A percentile compares a stretch with the other conserved stretches of the same genome.
Evolutionary conservation across 2,329 filamentous ascomycete genomes (phyloP).

Genomic region (Elsinoe arachidis): DNA sequence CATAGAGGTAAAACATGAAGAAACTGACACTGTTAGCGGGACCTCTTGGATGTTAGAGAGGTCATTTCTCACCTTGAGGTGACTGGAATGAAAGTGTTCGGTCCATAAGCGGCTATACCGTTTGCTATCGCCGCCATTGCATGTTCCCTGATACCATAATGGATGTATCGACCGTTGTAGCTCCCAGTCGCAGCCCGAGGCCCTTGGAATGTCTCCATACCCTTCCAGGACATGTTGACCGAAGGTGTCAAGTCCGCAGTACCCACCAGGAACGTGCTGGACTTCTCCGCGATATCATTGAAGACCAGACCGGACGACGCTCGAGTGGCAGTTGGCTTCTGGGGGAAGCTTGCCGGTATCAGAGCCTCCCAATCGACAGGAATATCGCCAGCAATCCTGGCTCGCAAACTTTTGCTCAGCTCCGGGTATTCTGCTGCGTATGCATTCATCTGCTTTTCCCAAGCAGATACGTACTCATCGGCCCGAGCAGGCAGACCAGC

Average conservation of each 20-base stretch:
- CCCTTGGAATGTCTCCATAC: conserved; percentile 43
- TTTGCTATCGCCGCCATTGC: conserved; percentile 49
- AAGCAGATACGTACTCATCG: conserved; percentile 38
- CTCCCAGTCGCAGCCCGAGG: conserved; percentile 46
- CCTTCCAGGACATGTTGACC: conserved; percentile 33
- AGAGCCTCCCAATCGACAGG: conserved; percentile 41
- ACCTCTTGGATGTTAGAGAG: too few species aligned
- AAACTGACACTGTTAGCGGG: too few species aligned
- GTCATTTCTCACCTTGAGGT: too few species aligned
- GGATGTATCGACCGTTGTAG: conserved; percentile 43
- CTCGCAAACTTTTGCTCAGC: conserved; percentile 41
- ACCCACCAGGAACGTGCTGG: conserved; percentile 29
- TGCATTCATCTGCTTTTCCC: conserved; percentile 37
- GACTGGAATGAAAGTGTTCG: conserved; percentile 30
- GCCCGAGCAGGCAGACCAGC: conserved; percentile 40
- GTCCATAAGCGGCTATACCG: conserved; percentile 31
- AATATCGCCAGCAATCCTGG: conserved; percentile 40
- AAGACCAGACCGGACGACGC: conserved; percentile 42
- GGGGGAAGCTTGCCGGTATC: conserved; percentile 41
- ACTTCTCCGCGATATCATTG: conserved; percentile 26
- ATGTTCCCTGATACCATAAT: conserved; percentile 54
- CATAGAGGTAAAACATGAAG: conserved; percentile 36
- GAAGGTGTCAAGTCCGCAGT: conserved; percentile 32
- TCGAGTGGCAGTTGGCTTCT: conserved; percentile 40
- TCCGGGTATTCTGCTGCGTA: conserved; percentile 42